Evolutionary conservation across 2,329 filamentous ascomycete species (phyloP), one percentile per base, ranked within the genome.

Genomic region (Fusarium sp.): DNA sequence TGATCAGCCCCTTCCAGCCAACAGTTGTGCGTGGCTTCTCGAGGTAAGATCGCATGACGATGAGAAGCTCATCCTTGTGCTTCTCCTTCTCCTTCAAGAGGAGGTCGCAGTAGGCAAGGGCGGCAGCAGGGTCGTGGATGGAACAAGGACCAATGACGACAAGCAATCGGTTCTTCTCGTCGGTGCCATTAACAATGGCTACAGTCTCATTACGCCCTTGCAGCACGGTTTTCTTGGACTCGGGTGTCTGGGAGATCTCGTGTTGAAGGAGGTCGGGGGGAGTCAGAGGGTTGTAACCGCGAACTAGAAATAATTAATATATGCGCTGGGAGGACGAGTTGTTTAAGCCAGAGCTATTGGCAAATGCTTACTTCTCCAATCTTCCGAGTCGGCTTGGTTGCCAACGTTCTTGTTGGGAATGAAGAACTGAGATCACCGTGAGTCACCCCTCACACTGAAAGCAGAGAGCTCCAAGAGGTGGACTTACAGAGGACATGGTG

Each of bases 11-110:
- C 87, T 99, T 99, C 96, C 96, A 99, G 77, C 96, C 96, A 34
- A 99, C 94, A 0, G 96, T 99, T 34, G 96, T 99, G 74, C 96
- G 92, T 28, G 96, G 96, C 89, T 99, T 99, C 89, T 99, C 96
- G 69, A 99, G 91, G 89, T 99, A 99, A 74, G 94, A 94, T 78
- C 96, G 93, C 96, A 99, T 99, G 71, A 99, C 93, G 77, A 99
- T 96, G 78, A 97, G 88, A 42, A 99, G 89, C 81, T 98, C 94
- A 79, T 95, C 89, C 82, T 93, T 89, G 86, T 98, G 92, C 86
- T 97, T 96, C 81, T 95, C 90, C 84, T 96, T 95, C 79, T 97
- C 87, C 80, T 90, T 87, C 76, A 97, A 82, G 72, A 99, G 88
- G 75, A 92, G 88, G 80, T 95, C 91, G 88, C 95, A 97, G 90